Conservation (phyloP, 192 early-diverging fungal genomes). For the Backusella parvicylindrica region DNA sequence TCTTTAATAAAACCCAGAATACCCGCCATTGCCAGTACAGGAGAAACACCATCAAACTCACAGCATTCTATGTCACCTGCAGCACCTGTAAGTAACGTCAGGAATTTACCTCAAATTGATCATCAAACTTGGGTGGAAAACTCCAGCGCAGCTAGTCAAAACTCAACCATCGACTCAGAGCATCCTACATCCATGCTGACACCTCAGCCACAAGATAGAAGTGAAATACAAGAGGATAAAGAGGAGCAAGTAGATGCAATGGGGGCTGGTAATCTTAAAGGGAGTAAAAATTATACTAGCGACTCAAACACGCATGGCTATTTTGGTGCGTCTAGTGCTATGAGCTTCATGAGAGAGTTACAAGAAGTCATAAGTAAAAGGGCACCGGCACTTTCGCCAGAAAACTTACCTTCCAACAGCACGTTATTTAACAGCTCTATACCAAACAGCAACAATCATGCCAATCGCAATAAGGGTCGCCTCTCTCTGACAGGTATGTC, state of each 20-base stretch:
- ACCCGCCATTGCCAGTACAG: neutral
- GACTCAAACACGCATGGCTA: neutral
- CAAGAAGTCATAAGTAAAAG: slow-evolving; percentile 7
- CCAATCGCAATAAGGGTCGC: neutral
- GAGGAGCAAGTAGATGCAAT: slow-evolving; percentile 3
- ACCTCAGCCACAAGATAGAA: neutral
- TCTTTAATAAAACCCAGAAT: neutral
- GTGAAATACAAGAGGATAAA: neutral
- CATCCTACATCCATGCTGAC: neutral
- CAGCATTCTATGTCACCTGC: neutral
- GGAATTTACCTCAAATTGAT: neutral
- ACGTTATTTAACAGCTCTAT: neutral
- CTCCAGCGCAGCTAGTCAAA: neutral
- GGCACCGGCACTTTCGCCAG: neutral
- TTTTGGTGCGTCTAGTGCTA: slow-evolving; percentile 11
- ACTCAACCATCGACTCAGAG: neutral
- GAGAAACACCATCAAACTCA: neutral
- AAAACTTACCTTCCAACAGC: neutral
- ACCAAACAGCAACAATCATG: neutral
- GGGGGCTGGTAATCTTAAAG: slow-evolving; percentile 10
- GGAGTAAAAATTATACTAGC: neutral
- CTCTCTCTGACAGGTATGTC: neutral
- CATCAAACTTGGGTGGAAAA: slow-evolving; percentile 2
- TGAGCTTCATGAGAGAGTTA: slow-evolving; percentile 10
- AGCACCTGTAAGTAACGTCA: neutral